Percentiles rank a stretch among this genome's conserved stretches.
Conservation (phyloP, 192 early-diverging fungal species). For the Dissophora ornata region DNA sequence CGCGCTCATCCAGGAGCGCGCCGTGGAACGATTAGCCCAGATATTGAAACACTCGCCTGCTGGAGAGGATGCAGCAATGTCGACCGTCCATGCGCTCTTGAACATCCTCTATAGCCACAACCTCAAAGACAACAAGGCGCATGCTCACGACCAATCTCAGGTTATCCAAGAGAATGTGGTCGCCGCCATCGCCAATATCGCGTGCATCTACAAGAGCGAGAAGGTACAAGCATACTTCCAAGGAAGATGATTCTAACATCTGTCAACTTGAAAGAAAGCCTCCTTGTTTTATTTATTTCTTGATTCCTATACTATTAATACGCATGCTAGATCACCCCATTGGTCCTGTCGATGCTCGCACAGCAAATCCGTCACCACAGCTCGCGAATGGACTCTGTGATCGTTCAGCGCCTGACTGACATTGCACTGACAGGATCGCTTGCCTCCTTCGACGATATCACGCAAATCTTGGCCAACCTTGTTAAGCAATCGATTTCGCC, state of each 20-base stretch:
- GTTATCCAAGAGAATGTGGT: conserved; percentile 61
- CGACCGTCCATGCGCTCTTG: conserved; percentile 20
- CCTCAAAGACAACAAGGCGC: conserved; percentile 18
- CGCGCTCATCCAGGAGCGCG: conserved; percentile 52
- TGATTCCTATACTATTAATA: neutral
- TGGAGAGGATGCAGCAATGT: conserved; percentile 27
- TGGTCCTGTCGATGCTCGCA: conserved; percentile 73
- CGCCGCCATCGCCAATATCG: conserved; percentile 62
- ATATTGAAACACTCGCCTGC: conserved; percentile 52
- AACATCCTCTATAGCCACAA: conserved; percentile 34
- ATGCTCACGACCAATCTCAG: conserved; percentile 11
- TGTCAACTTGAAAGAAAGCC: too few species aligned
- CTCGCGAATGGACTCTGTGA: conserved; percentile 57
- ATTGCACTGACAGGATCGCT: conserved; percentile 69
- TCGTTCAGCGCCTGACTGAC: conserved; percentile 65
- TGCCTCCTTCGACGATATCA: conserved; percentile 69
- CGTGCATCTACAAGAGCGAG: conserved; percentile 62
- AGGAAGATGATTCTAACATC: too few species aligned
- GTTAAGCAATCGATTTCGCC: conserved; percentile 54
- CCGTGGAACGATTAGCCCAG: conserved; percentile 63
- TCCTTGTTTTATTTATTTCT: neutral
- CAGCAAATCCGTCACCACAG: conserved; percentile 67
- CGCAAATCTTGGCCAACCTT: conserved; percentile 57
- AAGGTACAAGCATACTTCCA: conserved; percentile 45
- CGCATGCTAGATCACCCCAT: conserved; percentile 61